Evolutionary conservation across 805 yeast species (phyloP).

Genomic region (Wickerhamomyces queroliae): DNA sequence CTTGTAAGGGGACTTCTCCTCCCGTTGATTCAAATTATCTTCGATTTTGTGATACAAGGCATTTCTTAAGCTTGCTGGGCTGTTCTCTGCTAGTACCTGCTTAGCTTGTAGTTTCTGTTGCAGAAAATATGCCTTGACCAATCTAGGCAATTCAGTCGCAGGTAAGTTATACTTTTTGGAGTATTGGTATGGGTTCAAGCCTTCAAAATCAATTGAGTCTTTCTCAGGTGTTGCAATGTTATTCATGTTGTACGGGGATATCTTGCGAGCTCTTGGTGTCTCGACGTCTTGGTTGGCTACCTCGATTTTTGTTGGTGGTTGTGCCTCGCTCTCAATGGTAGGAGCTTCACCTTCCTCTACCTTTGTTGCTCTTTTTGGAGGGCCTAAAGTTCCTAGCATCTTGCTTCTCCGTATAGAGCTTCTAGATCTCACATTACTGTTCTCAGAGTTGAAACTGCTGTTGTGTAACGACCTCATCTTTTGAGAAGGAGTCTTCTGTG

Average conservation of each 20-base stretch:
- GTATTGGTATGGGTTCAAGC: slow-evolving; percentile 35
- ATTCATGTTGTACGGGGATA: neutral
- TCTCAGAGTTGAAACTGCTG: slow-evolving; percentile 7
- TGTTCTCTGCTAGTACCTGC: slow-evolving; percentile 14
- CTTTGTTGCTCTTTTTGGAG: slow-evolving; percentile 27
- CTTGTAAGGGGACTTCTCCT: slow-evolving; percentile 6
- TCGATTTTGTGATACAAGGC: slow-evolving; percentile 16
- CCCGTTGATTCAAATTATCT: slow-evolving; percentile 21
- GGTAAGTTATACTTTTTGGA: slow-evolving; percentile 30
- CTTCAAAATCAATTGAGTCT: slow-evolving; percentile 25
- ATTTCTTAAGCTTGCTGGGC: slow-evolving; percentile 19
- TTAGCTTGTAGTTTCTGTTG: slow-evolving; percentile 29
- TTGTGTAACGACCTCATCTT: slow-evolving; percentile 8
- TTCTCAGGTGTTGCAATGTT: neutral
- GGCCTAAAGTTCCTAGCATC: slow-evolving; percentile 27
- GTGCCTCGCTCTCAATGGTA: neutral
- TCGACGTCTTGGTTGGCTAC: neutral
- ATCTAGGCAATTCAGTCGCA: slow-evolving; percentile 28
- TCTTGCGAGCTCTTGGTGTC: neutral
- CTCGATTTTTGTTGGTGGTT: neutral
- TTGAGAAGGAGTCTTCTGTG: slow-evolving; percentile 16
- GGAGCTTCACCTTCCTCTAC: neutral
- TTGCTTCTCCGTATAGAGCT: slow-evolving; percentile 24
- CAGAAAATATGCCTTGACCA: slow-evolving; percentile 30
- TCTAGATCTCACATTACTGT: slow-evolving; percentile 16